Base-by-base conservation (phyloP, 495 filamentous ascomycete species). In the Aspergillus sclerotiicarbonarius region DNA sequence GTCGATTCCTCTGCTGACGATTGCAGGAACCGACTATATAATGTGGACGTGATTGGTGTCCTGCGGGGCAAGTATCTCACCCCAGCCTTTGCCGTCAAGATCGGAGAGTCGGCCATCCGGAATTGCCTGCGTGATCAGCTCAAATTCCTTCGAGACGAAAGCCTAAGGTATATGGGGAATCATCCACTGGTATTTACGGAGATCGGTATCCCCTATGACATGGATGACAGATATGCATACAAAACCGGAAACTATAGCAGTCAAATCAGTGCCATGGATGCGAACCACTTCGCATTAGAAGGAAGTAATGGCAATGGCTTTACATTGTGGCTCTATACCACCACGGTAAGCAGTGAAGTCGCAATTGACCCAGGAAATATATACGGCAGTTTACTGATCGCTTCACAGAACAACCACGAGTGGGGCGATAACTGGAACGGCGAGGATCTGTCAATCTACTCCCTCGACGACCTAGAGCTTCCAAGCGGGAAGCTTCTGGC, bases 381-480 rank as follows among this genome's bases (percentile, higher is more conserved):
- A 49, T 25, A 31, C n/a, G n/a, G 37, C 2, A 16, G 25, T 25
- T 25, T 29, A 30, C 30, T n/a, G 13, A 50, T 63, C 32, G 57
- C 39, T 6, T 5, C 15, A 7, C 43, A 89, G 80, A 98, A 97
- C 68, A 86, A 87, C 54, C 94, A 98, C 62, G 78, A 88, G 65
- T 89, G 89, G 78, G 95, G 94, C 33, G 94, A 98, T 66, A 85
- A 90, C 45, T 98, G 94, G 94, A 98, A 98, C 60, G 94, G 94
- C 30, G 94, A 98, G 64, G 94, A 98, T 73, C 76, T 98, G 16
- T 96, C 91, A 8, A 95, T 98, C 33, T 89, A 84, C 65, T 96
- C 90, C 0, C 58, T 79, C 3, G 92, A 98, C 61, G 94, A 98
- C 66, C 82, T 82, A 20, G 80, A 85, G 21, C 77, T 96, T 0